phyloP scores from a whole-genome alignment of 2,329 filamentous ascomycete genomes.

The Karstenula rhodostoma region DNA sequence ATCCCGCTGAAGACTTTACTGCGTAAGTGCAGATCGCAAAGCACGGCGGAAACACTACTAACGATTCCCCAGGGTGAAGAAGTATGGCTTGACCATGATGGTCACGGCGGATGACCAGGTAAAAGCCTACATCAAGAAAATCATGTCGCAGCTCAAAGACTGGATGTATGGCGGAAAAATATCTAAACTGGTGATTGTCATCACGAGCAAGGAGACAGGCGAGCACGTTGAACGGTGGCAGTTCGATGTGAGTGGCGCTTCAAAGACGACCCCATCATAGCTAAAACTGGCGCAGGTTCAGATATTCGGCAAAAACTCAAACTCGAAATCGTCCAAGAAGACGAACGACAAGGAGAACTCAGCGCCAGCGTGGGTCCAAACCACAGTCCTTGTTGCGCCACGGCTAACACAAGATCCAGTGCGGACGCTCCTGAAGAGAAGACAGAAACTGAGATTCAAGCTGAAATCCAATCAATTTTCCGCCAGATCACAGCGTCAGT shows the following conservation, averaged over 20 bases:
- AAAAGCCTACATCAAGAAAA: constrained; percentile 98
- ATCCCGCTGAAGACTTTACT: constrained; percentile 96
- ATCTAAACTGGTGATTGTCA: constrained; percentile 94
- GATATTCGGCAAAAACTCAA: constrained; percentile 62
- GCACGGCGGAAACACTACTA: constrained; percentile 43
- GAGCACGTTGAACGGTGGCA: constrained; percentile 98
- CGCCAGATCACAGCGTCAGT: constrained; percentile 97
- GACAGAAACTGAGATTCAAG: constrained; percentile 91
- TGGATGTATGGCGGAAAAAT: constrained; percentile 99
- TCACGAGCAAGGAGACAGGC: constrained; percentile 95
- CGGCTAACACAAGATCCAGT: constrained; percentile 35
- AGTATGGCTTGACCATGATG: constrained; percentile 99
- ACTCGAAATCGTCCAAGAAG: constrained; percentile 59
- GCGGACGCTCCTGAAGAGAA: constrained; percentile 67
- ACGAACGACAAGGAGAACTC: constrained; percentile 75
- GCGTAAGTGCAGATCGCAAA: constrained; percentile 61
- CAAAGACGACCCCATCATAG: constrained; percentile 41
- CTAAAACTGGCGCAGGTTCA: constrained; percentile 58
- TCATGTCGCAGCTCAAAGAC: constrained; percentile 96
- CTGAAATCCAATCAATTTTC: constrained; percentile 96
- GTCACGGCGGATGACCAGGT: constrained; percentile 97
- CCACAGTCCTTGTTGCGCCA: constrained; percentile 5
- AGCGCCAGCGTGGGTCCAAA: constrained; percentile 57
- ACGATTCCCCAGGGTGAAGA: constrained; percentile 74
- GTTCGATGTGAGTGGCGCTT: constrained; percentile 74